Percentiles rank a stretch among this genome's conserved stretches.
Conservation (phyloP, 352 stramenopile species). For the Pythium oligandrum region DNA sequence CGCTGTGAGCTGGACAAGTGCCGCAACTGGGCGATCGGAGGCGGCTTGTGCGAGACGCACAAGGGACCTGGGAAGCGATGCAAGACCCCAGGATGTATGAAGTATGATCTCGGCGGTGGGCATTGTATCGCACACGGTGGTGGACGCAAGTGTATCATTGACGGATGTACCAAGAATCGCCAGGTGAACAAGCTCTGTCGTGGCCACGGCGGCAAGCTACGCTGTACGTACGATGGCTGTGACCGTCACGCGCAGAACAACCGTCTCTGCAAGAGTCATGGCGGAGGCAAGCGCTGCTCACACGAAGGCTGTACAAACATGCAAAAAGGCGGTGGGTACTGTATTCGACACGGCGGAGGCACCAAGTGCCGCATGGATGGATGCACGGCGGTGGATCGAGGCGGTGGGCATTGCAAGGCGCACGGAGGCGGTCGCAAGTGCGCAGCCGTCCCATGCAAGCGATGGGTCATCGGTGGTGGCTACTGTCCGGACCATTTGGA, state of each 20-base stretch:
- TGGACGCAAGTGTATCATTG: constrained; percentile 75
- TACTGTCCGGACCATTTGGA: constrained; percentile 69
- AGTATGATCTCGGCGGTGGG: constrained; percentile 76
- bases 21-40: constrained; percentile 76
- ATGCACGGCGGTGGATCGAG: constrained; percentile 64
- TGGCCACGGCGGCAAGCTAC: constrained; percentile 73
- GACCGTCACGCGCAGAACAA: constrained; percentile 74
- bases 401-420: constrained; percentile 79
- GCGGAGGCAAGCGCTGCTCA: constrained; percentile 65
- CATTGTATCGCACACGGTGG: constrained; percentile 85
- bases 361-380: constrained; percentile 68
- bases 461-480: constrained; percentile 75
- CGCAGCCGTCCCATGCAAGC: constrained; percentile 56
- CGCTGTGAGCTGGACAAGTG: constrained; percentile 74
- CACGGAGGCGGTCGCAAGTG: constrained; percentile 84
- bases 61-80: constrained; percentile 76
- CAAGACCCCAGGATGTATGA: constrained; percentile 73
- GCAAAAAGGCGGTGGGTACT: constrained; percentile 80
- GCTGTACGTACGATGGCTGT: constrained; percentile 77
- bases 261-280: constrained; percentile 81
- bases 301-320: constrained; percentile 77
- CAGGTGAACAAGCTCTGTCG: constrained; percentile 84
- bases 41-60: constrained; percentile 70
- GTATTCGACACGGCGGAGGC: constrained; percentile 77
- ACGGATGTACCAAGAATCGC: constrained; percentile 82